Evolutionary conservation across 1,284 basidiomycete genomes (phyloP), one percentile per base, ranked within the genome.

Genomic region (Vanrija pseudolonga): DNA sequence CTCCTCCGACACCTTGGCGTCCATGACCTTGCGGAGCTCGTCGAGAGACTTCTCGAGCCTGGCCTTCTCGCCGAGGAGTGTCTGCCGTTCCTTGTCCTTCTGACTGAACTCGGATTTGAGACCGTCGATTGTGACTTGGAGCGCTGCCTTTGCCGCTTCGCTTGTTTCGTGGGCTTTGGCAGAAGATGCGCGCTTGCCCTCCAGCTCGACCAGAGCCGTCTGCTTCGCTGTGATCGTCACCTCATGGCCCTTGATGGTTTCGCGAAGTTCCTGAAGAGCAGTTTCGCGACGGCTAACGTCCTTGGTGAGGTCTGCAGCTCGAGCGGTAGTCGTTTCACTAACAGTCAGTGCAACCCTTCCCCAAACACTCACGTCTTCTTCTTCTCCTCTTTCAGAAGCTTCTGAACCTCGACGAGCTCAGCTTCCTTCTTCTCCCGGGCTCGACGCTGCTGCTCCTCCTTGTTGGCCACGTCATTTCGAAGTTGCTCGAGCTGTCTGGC

Each of bases 1-100:
- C 67, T 93, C 92, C 69, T 96, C 93, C 19, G 85, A 87, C 1
- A 85, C 84, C 76, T 93, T 95, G 6, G 89, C 87, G 50, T 87
- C 85, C 79, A 96, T 84, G 18, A 90, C 75, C 19, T 82, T 78
- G 6, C 93, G 85, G 5, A 95, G 80, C 62, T 90, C 89, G 67
- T 97, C 94, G 14, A 96, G 80, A 72, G 96, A 91, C 45, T 80
- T 82, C 66, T 92, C 86, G 15, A 95, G 76, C 62, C 85, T 87
- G 42, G 78, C 76, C 37, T 84, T 82, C 6, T 80, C 76, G 4
- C 76, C 73, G 9, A 76, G 70, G 19, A 84, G 82, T 26, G 83
- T 81, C 37, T 81, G 76, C 32, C 80, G 81, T 57, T 89, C 86
- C 40, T 79, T 79, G 59, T 83, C 84, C 57, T 85, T 83, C 1